These are phyloP conservation scores for Entelexis paramagnoliae DNA, from an alignment of 1,139 yeast species.

Conservation along the genomic window DNA sequence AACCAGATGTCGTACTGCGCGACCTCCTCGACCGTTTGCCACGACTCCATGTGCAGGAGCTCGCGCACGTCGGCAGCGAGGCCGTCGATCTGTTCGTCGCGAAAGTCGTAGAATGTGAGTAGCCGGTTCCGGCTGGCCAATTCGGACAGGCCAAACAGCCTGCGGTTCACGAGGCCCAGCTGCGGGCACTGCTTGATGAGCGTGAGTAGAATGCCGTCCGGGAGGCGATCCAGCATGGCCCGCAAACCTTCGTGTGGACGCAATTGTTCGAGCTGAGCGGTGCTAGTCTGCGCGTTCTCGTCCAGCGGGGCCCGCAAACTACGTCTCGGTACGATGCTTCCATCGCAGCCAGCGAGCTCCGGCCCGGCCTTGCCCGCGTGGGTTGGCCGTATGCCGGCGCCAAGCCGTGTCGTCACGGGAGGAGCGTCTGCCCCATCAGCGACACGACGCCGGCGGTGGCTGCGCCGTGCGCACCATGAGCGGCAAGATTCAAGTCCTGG, in stretches of 20 bases:
- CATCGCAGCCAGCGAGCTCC: background rate
- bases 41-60: conserved; percentile 19
- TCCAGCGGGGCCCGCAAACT: background rate
- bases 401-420: background rate
- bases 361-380: background rate
- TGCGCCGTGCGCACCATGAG: too few relatives aligned
- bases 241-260: background rate
- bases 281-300: background rate
- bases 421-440: background rate
- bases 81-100: conserved; percentile 16
- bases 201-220: conserved; percentile 17
- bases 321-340: background rate
- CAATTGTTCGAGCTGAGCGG: background rate
- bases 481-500: too few relatives aligned
- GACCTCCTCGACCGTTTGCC: conserved; percentile 20
- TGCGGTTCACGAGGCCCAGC: conserved; percentile 15
- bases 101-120: conserved; percentile 9
- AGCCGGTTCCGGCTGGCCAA: conserved; percentile 16
- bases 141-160: conserved; percentile 17
- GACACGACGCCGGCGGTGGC: background rate
- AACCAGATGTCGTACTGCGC: conserved; percentile 25
- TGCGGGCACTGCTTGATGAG: conserved; percentile 10
- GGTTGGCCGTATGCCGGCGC: background rate
- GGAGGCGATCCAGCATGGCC: conserved; percentile 16
- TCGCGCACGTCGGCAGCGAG: conserved; percentile 13